Conservation (phyloP, 2,329 filamentous ascomycete genomes). For the Stemphylium vesicarium region DNA sequence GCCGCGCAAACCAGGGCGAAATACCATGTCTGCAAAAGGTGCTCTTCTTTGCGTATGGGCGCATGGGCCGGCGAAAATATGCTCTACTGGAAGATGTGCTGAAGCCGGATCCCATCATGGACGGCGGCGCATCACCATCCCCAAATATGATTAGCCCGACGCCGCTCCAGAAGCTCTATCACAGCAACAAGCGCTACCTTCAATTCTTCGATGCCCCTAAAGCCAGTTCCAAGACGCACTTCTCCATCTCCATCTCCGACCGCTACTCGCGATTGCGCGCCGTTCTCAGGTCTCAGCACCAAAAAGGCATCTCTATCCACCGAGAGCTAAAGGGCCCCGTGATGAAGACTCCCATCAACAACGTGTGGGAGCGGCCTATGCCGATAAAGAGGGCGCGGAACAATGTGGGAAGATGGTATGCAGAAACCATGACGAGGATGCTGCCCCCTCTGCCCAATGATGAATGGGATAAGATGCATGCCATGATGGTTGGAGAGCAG, state of each 20-base stretch:
- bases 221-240: conserved; percentile 13
- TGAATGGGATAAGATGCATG: conserved; percentile 54
- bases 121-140: conserved; percentile 5
- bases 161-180: conserved; percentile 47
- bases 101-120: conserved; percentile 26
- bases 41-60: conserved; percentile 63
- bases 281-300: conserved; percentile 34
- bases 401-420: conserved; percentile 53
- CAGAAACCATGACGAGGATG: conserved; percentile 49
- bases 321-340: conserved; percentile 30
- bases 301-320: conserved; percentile 24
- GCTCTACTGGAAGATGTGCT: conserved; percentile 48
- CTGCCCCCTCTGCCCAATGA: conserved; percentile 53
- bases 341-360: conserved; percentile 51
- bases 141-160: conserved; percentile 3
- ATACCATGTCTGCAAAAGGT: conserved; percentile 58
- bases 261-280: conserved; percentile 41
- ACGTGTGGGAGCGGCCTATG: conserved; percentile 56
- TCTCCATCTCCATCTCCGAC: conserved; percentile 36
- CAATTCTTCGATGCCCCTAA: conserved; percentile 41
- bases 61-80: conserved; percentile 60
- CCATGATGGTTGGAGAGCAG: conserved; percentile 46
- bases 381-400: conserved; percentile 54
- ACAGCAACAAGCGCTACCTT: conserved; percentile 39
- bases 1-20: conserved; percentile 64